These are phyloP conservation scores for Fabrea salina DNA, from an alignment of 169 alveolate genomes.

Conservation along the genomic window DNA sequence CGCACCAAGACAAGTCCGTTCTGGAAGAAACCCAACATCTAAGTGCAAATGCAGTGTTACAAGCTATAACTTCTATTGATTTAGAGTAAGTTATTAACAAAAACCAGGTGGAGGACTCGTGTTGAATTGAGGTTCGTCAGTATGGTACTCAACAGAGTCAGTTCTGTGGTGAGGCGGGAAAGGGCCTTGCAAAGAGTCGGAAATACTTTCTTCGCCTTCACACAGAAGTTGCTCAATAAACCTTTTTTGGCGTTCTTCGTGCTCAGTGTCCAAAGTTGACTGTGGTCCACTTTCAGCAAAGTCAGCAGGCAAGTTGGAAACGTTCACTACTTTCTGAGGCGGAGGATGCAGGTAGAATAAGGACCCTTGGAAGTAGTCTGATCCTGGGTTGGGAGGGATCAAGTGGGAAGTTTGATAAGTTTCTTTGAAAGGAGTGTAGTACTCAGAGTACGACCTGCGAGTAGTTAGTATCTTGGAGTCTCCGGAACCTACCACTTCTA, in stretches of 20 bases:
- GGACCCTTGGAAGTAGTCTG: too few species aligned
- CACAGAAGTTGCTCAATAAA: not conserved
- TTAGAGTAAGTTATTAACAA: too few species aligned
- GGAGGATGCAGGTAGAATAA: not conserved
- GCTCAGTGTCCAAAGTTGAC: not conserved
- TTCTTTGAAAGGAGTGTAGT: too few species aligned
- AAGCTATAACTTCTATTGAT: too few species aligned
- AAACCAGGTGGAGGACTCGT: too few species aligned
- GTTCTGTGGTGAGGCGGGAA: constrained; percentile 11
- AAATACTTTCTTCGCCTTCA: constrained; percentile 1
- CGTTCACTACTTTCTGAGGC: not conserved
- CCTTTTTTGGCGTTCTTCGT: constrained; percentile 11
- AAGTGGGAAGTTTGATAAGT: too few species aligned
- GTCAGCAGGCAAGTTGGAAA: not conserved
- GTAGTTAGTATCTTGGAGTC: not conserved
- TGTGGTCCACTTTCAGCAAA: not conserved
- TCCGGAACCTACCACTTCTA: not conserved
- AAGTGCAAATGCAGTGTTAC: too few species aligned
- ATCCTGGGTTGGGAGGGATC: too few species aligned
- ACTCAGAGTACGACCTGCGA: not conserved
- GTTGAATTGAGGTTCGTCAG: too few species aligned
- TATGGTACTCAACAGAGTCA: constrained; percentile 17
- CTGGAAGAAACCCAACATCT: too few species aligned
- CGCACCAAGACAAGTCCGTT: too few species aligned
- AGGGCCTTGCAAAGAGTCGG: not conserved